These are phyloP conservation scores for Fusarium proliferatum DNA, from an alignment of 2,329 filamentous ascomycete species.

Conservation along the genomic window DNA sequence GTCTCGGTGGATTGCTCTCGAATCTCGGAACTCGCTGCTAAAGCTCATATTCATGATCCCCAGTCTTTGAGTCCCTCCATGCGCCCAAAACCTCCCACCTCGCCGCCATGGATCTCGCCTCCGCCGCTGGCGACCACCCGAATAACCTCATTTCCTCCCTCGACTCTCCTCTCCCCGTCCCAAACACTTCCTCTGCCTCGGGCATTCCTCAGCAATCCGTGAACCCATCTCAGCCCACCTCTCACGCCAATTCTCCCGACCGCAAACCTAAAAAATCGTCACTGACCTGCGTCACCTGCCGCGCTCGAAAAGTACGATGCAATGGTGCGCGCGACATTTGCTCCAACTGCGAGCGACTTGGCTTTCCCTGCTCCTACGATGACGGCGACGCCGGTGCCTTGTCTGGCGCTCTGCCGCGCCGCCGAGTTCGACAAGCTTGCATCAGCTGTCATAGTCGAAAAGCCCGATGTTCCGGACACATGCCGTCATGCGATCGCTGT, in stretches of 20 bases:
- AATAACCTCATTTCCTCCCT: conserved; percentile 42
- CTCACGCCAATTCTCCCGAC: conserved; percentile 46
- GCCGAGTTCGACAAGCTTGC: conserved; percentile 67
- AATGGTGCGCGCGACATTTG: conserved; percentile 65
- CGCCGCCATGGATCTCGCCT: conserved; percentile 46
- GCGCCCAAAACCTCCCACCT: conserved; percentile 37
- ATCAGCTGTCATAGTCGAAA: conserved; percentile 69
- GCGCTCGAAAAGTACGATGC: conserved; percentile 68
- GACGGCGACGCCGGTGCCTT: conserved; percentile 57
- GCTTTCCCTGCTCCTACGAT: conserved; percentile 68
- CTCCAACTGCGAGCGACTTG: conserved; percentile 68
- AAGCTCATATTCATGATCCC: conserved; percentile 30
- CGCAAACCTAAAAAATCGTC: conserved; percentile 56
- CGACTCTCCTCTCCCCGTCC: conserved; percentile 40
- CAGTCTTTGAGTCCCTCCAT: conserved; percentile 39
- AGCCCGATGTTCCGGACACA: conserved; percentile 67
- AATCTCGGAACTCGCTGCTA: conserved; percentile 17
- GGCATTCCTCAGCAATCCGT: conserved; percentile 22
- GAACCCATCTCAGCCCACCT: conserved; percentile 36
- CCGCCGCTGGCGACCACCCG: conserved; percentile 44
- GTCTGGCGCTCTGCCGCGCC: conserved; percentile 59
- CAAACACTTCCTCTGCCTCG: conserved; percentile 17
- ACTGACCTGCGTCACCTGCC: conserved; percentile 65
- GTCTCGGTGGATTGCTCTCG: conserved; percentile 36
- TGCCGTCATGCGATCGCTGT: conserved; percentile 63